Base-by-base conservation (phyloP, 108 stramenopile genomes). In the Skeletonema menzelii region DNA sequence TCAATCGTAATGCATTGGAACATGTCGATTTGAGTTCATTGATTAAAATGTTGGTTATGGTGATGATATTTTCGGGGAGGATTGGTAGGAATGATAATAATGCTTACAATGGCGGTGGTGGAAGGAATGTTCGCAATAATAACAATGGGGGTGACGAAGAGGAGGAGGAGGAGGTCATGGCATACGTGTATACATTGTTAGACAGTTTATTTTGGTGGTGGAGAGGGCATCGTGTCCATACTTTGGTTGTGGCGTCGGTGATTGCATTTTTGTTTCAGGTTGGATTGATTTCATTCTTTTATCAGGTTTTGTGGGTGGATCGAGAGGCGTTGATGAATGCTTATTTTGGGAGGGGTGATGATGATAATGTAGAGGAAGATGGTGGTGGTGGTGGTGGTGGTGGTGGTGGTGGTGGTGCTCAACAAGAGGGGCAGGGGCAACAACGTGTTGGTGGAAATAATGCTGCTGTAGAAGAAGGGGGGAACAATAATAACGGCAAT, bases 251-350 rank as follows among this genome's bases (percentile, higher is more conserved):
- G 27, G 72, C 72, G 11, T 32, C 67, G 1, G 26, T 80, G 20
- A 69, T 73, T 17, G 79, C 63, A n/a, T 80, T 68, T 63, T 46
- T 80, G 12, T 28, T 73, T 32, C 72, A 73, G 67, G 63, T 59
- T 27, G 79, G 79, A 0, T 57, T 80, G 34, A 69, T 80, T 67
- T 65, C 67, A n/a, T 80, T 80, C 42, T 46, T 80, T 20, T 73
- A 80, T 56, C 59, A 72, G 60, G 79, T 80, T 13, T 22, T 80
- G 30, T 73, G 79, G 79, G 61, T 80, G 27, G 79, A 80, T 31
- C 61, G 79, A 19, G 67, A 64, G 59, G 72, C 72, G 20, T 27
- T 80, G 46, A 37, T 72, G 31, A 24, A 35, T 44, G 79, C 62
- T 19, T 80, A 72, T 72, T 14, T 80, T 35, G 70, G 70, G 24